phyloP scores from a whole-genome alignment of 2,329 filamentous ascomycete genomes.

The Alternaria consortialis region DNA sequence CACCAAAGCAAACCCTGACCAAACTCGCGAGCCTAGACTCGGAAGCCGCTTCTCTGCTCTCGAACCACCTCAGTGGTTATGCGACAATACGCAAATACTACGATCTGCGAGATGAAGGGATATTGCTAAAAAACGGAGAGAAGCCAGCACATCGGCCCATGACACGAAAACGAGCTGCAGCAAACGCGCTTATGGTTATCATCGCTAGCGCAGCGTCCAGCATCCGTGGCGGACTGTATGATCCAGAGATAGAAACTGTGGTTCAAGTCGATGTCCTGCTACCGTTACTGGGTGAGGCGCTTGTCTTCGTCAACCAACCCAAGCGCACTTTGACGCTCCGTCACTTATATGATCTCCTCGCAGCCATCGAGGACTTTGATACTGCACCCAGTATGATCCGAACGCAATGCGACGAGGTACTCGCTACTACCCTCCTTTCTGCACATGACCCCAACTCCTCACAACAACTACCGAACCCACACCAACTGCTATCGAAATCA shows the following conservation, averaged over 20 bases:
- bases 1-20: conserved; percentile 75
- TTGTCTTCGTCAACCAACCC: conserved; percentile 76
- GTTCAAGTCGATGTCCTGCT: conserved; percentile 89
- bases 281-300: conserved; percentile 81
- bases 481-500: conserved; percentile 65
- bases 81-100: conserved; percentile 91
- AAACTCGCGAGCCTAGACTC: conserved; percentile 77
- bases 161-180: conserved; percentile 73
- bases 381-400: conserved; percentile 78
- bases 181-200: conserved; percentile 79
- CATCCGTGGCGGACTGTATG: conserved; percentile 89
- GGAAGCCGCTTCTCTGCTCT: conserved; percentile 83
- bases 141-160: conserved; percentile 61
- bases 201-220: conserved; percentile 88
- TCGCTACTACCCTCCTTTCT: conserved; percentile 77
- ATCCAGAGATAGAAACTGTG: conserved; percentile 80
- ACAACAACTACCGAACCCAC: conserved; percentile 26
- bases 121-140: conserved; percentile 47
- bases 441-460: conserved; percentile 59
- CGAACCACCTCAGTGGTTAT: conserved; percentile 88
- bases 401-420: conserved; percentile 78
- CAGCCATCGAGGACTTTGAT: conserved; percentile 81
- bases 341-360: conserved; percentile 78
- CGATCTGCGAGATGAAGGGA: conserved; percentile 79
- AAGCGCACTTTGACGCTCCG: conserved; percentile 69